Evolutionary conservation across 441 rosid genomes (phyloP).

Genomic region (Gossypium laxum): DNA sequence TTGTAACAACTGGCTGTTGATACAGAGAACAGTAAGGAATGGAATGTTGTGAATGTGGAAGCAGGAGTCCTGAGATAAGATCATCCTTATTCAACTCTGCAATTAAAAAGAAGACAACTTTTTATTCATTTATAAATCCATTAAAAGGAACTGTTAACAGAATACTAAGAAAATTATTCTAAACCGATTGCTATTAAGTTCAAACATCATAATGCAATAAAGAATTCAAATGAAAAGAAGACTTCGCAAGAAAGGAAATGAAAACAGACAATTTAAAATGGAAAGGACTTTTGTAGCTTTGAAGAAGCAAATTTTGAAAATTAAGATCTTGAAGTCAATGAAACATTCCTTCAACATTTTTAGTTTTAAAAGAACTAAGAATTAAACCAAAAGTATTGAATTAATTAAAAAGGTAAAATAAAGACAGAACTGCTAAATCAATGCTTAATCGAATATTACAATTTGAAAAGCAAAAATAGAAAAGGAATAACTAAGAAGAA

Average conservation of each 20-base stretch:
- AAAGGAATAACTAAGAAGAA: neutral
- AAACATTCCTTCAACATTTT: neutral
- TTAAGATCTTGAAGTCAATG: neutral
- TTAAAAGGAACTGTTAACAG: neutral
- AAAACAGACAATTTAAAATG: neutral
- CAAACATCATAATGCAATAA: neutral
- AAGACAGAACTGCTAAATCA: neutral
- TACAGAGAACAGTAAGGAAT: slow-evolving; percentile 28
- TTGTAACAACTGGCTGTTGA: slow-evolving; percentile 22
- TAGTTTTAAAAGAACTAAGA: neutral
- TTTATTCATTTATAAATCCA: neutral
- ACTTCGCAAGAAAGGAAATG: neutral
- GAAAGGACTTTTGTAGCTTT: neutral
- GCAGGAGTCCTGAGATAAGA: slow-evolving; percentile 47
- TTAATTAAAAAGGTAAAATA: neutral
- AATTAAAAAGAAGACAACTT: neutral
- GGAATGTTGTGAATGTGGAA: slow-evolving; percentile 33
- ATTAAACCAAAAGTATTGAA: neutral
- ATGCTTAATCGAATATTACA: neutral
- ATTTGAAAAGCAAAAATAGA: neutral
- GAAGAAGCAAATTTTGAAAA: neutral
- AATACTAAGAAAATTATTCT: neutral
- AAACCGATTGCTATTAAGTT: neutral
- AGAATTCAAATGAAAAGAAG: neutral
- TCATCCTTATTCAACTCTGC: slow-evolving; percentile 61